Percentiles rank a stretch among this genome's conserved stretches.
Conservation (phyloP, 163 green algal species). For the Volvox carteri region DNA sequence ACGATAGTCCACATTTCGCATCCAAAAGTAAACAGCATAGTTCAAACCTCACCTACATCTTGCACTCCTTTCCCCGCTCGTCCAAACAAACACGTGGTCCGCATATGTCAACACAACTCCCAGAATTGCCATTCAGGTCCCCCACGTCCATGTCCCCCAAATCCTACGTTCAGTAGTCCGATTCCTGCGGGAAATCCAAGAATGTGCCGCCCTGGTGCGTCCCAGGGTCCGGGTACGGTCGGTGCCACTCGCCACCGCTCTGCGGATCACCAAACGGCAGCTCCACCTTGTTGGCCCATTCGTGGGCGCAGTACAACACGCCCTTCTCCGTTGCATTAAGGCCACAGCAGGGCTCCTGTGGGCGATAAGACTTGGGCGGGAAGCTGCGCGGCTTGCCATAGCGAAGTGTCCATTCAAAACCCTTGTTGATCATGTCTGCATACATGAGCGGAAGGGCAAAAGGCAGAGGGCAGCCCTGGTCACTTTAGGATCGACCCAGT, state of each 20-base stretch:
- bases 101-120: no score
- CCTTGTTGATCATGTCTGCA: constrained; percentile 67
- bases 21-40: no score
- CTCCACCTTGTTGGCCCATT: constrained; percentile 44
- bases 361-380: constrained; percentile 54
- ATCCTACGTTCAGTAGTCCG: not conserved
- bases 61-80: no score
- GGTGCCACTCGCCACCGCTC: constrained; percentile 59
- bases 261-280: constrained; percentile 57
- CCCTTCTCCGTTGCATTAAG: constrained; percentile 10
- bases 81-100: no score
- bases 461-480: not conserved
- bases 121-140: no score
- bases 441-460: not conserved
- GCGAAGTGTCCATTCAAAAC: constrained; percentile 65
- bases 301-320: constrained; percentile 34
- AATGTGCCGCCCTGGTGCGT: constrained; percentile 59
- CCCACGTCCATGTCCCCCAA: no score
- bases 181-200: constrained; percentile 2
- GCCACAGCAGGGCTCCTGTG: constrained; percentile 62
- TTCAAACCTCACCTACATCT: no score
- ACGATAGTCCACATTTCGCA: no score
- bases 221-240: constrained; percentile 59
- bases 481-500: no score
- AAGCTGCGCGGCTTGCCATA: constrained; percentile 57